Conservation (phyloP, 345 rosid genomes). For the Combretum micranthum region DNA sequence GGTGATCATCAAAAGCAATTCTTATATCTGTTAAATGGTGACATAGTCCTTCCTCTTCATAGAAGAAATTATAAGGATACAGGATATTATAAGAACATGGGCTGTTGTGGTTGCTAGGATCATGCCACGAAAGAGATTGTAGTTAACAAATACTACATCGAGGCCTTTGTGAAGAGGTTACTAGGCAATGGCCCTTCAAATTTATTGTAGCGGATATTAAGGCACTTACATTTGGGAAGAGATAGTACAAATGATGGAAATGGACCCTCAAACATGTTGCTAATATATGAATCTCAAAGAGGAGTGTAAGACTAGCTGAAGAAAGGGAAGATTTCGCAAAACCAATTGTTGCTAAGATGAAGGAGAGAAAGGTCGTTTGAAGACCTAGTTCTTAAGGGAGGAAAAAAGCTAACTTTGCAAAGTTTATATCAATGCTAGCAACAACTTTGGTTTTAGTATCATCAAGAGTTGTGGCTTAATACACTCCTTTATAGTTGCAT, state of each 20-base stretch:
- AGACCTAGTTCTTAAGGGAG: conserved; percentile 74
- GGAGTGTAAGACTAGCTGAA: conserved; percentile 50
- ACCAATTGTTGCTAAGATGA: conserved; percentile 76
- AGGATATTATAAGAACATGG: conserved; percentile 44
- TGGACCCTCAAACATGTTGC: conserved; percentile 79
- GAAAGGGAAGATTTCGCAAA: conserved; percentile 71
- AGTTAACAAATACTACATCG: conserved; percentile 81
- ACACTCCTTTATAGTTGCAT: conserved; percentile 61
- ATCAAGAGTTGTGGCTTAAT: conserved; percentile 48
- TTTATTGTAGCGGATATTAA: conserved; percentile 77
- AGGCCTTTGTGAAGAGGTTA: conserved; percentile 50
- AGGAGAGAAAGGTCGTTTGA: conserved; percentile 66
- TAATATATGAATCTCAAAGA: conserved; percentile 83
- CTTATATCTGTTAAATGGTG: conserved; percentile 51
- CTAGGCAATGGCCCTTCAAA: conserved; percentile 80
- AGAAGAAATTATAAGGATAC: conserved; percentile 67
- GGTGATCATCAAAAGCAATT: conserved; percentile 49
- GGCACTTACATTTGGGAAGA: conserved; percentile 47
- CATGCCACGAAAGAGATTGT: conserved; percentile 48
- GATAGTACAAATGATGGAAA: conserved; percentile 66
- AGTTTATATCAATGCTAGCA: conserved; percentile 71
- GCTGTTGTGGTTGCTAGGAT: conserved; percentile 35
- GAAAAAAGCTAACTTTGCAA: conserved; percentile 65
- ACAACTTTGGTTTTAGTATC: conserved; percentile 46
- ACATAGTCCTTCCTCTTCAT: conserved; percentile 76